Percentiles rank a stretch among this genome's conserved stretches.
phyloP scores from a whole-genome alignment of 805 yeast species.

The Debaryomyces maramus region DNA sequence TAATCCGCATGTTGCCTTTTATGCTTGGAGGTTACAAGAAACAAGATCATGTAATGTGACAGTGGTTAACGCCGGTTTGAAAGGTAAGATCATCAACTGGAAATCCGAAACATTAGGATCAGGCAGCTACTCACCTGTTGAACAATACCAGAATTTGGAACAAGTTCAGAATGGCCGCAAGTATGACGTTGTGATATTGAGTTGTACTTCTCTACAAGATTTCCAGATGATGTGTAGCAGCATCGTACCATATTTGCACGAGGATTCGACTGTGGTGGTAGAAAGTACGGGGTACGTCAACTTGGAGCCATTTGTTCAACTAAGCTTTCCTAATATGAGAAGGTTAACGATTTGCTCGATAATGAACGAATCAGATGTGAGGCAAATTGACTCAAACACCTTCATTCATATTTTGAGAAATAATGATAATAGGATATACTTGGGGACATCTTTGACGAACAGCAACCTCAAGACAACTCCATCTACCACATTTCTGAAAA shows the following conservation, averaged over 20 bases:
- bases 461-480: constrained; percentile 12
- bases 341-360: constrained; percentile 48
- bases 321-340: constrained; percentile 38
- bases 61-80: constrained; percentile 33
- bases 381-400: constrained; percentile 28
- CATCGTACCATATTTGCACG: constrained; percentile 25
- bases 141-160: constrained; percentile 2
- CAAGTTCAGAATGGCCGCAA: constrained; percentile 12
- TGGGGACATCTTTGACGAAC: constrained; percentile 30
- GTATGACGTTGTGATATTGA: constrained; percentile 37
- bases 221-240: constrained; percentile 31
- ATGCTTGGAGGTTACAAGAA: constrained; percentile 55
- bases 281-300: constrained; percentile 75
- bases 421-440: constrained; percentile 44
- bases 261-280: constrained; percentile 53
- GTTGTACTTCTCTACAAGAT: constrained; percentile 38
- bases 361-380: constrained; percentile 62
- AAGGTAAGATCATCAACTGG: constrained; percentile 12
- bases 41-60: constrained; percentile 41
- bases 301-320: constrained; percentile 64
- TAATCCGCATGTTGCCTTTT: constrained; percentile 59
- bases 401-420: constrained; percentile 37
- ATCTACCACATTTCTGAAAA: constrained; percentile 18
- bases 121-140: constrained; percentile 5
- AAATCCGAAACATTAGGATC: constrained; percentile 14